Base-by-base conservation (phyloP, 768 basidiomycete genomes). In the Leccinellum albellum region DNA sequence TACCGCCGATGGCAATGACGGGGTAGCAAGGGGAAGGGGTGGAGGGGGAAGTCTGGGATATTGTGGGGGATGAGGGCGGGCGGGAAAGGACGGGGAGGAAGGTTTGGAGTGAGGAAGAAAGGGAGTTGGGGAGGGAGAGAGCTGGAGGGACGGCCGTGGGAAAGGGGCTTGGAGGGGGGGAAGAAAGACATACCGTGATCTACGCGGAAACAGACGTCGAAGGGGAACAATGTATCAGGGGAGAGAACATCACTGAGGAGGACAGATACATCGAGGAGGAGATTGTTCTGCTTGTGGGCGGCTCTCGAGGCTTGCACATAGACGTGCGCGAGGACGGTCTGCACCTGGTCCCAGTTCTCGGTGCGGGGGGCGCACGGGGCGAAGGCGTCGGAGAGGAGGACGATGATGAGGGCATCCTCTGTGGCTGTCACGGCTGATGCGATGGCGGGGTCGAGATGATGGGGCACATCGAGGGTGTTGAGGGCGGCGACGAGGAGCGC, bases 1-100 rank as follows among this genome's bases (percentile, higher is more conserved):
- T 98, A 0, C 97, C 97, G 6, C 97, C 96, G 8, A 98, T 79
- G 0, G 85, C 89, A n/a, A 88, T 83, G 51, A 93, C 89, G 13
- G 87, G 88, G 67, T 75, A 81, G 13, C 61, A 50, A 6, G 75
- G 60, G 1, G 60, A 51, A 20, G 51, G 29, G 31, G 3, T 21
- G 0, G 61, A 52, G 20, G 49, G 35, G 26, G 7, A 35, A 9
- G 28, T 3, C 12, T 46, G 42, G 45, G n/a, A 6, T 42, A 6
- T 20, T 15, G 31, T 1, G 2, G 24, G 3, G 6, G 24, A 2
- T 4, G 50, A 35, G 15, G 56, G 12, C 8, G 53, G 53, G 24
- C 44, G 44, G 23, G 61, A 55, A 26, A 49, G 59, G 15, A 64
- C 55, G 0, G 64, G 55, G 51, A 61, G 60, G 33, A 66, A 58